Evolutionary conservation across 495 filamentous ascomycete genomes (phyloP), one percentile per base, ranked within the genome.

Genomic region (Penicillium steckii): DNA sequence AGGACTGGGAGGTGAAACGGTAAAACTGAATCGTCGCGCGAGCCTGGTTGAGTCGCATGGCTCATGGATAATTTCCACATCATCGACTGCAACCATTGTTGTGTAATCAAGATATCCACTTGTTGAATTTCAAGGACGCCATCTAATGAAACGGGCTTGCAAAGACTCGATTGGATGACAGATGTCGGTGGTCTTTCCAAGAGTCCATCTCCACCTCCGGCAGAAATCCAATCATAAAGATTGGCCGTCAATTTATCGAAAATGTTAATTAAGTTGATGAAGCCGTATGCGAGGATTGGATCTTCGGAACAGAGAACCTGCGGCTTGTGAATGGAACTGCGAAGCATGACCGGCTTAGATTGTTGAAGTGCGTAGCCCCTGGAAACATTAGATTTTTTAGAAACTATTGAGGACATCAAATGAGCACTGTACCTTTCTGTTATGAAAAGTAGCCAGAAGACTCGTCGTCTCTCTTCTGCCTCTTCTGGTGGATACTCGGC

Each of bases 361-460:
- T 80, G 78, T 41, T 80, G 78, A 3, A 83, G 68, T 18, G 72
- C 68, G 48, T 77, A 75, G 3, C 70, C 72, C 56, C 74, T 75
- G 50, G 21, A 44, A n/a, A 10, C 19, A 35, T 35, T 15, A 35
- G 8, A 35, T n/a, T n/a, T n/a, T n/a, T n/a, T n/a, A n/a, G n/a
- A n/a, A n/a, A n/a, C n/a, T n/a, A n/a, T n/a, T n/a, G n/a, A n/a
- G n/a, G n/a, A n/a, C n/a, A n/a, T n/a, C n/a, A n/a, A n/a, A n/a
- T n/a, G n/a, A n/a, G n/a, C n/a, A n/a, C n/a, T n/a, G n/a, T 45
- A 75, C 73, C 82, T 75, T 63, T 85, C 81, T 15, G 80, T 80
- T 32, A 87, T 75, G 54, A 85, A 86, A 8, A 85, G 61, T 40
- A 83, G 64, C 84, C 85, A 88, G 54, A 87, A 88, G 0, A 86